Conservation (phyloP, 192 early-diverging fungal genomes). For the Backusella parvicylindrica region DNA sequence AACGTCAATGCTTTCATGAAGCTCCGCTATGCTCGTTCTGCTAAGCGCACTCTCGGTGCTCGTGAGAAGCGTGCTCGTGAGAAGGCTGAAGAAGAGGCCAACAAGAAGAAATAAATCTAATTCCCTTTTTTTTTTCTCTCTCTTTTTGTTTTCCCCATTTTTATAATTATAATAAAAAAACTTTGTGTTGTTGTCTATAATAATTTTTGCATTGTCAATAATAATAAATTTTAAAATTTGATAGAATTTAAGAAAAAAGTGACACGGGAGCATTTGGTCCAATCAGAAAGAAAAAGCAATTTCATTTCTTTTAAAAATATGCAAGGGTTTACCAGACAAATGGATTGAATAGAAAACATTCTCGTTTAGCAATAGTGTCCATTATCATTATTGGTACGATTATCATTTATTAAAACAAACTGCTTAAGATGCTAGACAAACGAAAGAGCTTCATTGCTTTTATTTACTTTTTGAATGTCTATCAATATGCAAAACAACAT, state of each 20-base stretch:
- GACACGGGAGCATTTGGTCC: background rate
- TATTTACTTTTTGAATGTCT: background rate
- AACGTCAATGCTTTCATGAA: constrained; percentile 59
- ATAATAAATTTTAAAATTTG: background rate
- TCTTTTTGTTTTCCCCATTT: background rate
- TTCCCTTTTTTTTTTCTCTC: background rate
- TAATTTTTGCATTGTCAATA: background rate
- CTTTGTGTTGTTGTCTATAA: background rate
- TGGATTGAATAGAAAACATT: background rate
- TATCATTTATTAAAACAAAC: background rate
- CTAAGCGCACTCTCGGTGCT: constrained; percentile 70
- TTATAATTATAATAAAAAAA: background rate
- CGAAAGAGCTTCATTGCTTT: background rate
- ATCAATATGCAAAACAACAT: background rate
- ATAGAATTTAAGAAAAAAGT: background rate
- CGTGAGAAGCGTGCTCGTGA: constrained; percentile 78
- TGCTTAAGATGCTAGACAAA: background rate
- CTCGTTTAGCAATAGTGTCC: background rate
- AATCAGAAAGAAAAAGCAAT: background rate
- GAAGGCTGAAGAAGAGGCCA: constrained; percentile 78
- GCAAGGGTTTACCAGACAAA: background rate
- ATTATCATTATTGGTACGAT: too few relatives aligned
- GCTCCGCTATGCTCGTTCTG: constrained; percentile 77
- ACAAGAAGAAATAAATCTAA: constrained; percentile 41
- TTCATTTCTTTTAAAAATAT: background rate